Base-by-base conservation (phyloP, 768 basidiomycete genomes). In the Serpula lacrymans region DNA sequence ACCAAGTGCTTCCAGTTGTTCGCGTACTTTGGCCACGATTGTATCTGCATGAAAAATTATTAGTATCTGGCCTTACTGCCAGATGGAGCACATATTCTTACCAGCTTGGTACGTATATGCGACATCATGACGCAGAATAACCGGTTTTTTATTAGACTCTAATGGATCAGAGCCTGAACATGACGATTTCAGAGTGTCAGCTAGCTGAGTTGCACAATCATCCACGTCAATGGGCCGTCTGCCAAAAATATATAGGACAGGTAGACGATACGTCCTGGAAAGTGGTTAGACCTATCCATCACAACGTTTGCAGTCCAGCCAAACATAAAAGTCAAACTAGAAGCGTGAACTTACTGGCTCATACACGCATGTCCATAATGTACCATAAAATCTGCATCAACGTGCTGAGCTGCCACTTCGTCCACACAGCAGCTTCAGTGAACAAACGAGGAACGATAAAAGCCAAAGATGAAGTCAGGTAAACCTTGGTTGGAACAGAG, bases 281-380 rank as follows among this genome's bases (percentile, higher is more conserved):
- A n/a, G n/a, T n/a, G n/a, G n/a, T n/a, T n/a, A n/a, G n/a, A n/a
- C n/a, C n/a, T 16, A 16, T 13, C 25, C 30, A 16, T n/a, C 11
- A 34, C 11, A 33, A 21, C 10, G 22, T n/a, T n/a, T n/a, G n/a
- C n/a, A n/a, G n/a, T n/a, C n/a, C 20, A 23, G 20, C 34, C 11
- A 12, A 43, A 6, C 5, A n/a, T 4, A 22, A 33, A 12, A 10
- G 9, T n/a, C n/a, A n/a, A n/a, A n/a, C n/a, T n/a, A n/a, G 8
- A 6, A 34, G 16, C 3, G 5, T 28, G 18, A 24, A 71, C 90
- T 48, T 51, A 95, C 92, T 83, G 79, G 58, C 87, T 91, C 70
- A 97, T 77, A 60, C 96, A 99, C 0, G 95, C 93, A 67, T 96
- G 88, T 2, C 95, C 95, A 54, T 96, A 97, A 55, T 99, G 95